Evolutionary conservation across 495 filamentous ascomycete species (phyloP).

Genomic region (Aspergillus cristatus): DNA sequence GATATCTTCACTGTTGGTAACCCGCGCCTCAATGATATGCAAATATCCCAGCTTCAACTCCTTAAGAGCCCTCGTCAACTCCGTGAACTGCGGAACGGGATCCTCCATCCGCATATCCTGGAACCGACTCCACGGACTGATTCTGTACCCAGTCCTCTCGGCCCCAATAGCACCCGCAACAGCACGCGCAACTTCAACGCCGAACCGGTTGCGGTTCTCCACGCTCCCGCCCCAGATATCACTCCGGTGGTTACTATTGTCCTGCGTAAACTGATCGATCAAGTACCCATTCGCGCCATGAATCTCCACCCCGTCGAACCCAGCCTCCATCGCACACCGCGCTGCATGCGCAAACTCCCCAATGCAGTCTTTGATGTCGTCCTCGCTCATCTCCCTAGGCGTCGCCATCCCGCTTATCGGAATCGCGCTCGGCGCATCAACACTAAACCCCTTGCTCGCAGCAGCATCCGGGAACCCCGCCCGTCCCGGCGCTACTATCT

Average conservation of each 20-base stretch:
- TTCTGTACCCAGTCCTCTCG: conserved; percentile 45
- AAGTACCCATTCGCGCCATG: conserved; percentile 68
- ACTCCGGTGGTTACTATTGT: conserved; percentile 49
- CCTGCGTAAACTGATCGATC: conserved; percentile 62
- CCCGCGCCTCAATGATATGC: conserved; percentile 48
- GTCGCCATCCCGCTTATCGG: conserved; percentile 27
- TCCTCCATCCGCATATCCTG: conserved; percentile 58
- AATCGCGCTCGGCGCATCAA: conserved; percentile 29
- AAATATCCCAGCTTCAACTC: conserved; percentile 49
- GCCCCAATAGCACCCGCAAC: conserved; percentile 52
- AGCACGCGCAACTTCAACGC: conserved; percentile 48
- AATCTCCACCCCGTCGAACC: conserved; percentile 72
- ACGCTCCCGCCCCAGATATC: conserved; percentile 62
- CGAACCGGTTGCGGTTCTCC: conserved; percentile 54
- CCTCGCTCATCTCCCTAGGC: conserved; percentile 40
- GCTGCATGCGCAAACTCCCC: conserved; percentile 49
- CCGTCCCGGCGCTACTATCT: conserved; percentile 60
- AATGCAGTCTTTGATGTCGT: conserved; percentile 47
- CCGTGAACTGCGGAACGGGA: conserved; percentile 49
- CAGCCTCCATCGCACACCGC: conserved; percentile 51
- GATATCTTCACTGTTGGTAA: conserved; percentile 28
- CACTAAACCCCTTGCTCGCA: conserved; percentile 16
- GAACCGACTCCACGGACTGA: conserved; percentile 53
- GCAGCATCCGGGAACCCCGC: conserved; percentile 29
- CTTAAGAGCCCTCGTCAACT: conserved; percentile 40